These are phyloP conservation scores for Phallus indusiatus DNA, from an alignment of 768 basidiomycete species.

Conservation along the genomic window DNA sequence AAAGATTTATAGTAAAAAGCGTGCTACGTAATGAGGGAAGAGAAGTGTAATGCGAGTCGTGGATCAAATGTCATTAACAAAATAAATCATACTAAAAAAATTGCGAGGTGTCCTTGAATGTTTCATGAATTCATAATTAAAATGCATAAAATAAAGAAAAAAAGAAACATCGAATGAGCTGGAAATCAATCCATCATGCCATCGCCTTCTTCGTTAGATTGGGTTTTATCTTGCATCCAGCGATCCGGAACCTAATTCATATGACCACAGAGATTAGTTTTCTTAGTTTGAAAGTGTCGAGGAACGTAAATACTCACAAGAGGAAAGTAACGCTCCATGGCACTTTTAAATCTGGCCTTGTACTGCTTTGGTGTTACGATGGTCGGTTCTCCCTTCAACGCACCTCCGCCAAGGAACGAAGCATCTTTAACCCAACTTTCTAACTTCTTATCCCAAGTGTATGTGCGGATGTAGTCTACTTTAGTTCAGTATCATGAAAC, in stretches of 20 bases:
- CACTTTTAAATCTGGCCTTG: constrained; percentile 73
- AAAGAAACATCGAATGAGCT: constrained; percentile 29
- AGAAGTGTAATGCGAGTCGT: no score
- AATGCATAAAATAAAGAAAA: background rate
- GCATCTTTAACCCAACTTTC: constrained; percentile 99
- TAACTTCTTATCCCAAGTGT: constrained; percentile 97
- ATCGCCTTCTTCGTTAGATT: constrained; percentile 61
- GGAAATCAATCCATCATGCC: constrained; percentile 27
- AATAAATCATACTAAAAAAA: no score
- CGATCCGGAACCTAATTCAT: constrained; percentile 65
- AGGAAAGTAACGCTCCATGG: constrained; percentile 87
- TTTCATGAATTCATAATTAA: background rate
- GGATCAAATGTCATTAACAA: no score
- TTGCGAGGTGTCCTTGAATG: no score
- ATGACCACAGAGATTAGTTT: background rate
- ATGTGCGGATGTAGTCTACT: constrained; percentile 87
- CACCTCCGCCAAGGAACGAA: constrained; percentile 70
- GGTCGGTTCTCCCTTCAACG: constrained; percentile 83
- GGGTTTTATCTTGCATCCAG: constrained; percentile 83
- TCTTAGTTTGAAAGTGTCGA: constrained; percentile 1
- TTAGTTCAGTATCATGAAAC: background rate
- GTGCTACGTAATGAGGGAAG: no score
- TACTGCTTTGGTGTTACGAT: constrained; percentile 96
- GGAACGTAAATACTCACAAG: constrained; percentile 38
- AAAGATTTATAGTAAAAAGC: no score